Base-by-base conservation (phyloP, 169 alveolate genomes). In the Plasmodium fragile region DNA sequence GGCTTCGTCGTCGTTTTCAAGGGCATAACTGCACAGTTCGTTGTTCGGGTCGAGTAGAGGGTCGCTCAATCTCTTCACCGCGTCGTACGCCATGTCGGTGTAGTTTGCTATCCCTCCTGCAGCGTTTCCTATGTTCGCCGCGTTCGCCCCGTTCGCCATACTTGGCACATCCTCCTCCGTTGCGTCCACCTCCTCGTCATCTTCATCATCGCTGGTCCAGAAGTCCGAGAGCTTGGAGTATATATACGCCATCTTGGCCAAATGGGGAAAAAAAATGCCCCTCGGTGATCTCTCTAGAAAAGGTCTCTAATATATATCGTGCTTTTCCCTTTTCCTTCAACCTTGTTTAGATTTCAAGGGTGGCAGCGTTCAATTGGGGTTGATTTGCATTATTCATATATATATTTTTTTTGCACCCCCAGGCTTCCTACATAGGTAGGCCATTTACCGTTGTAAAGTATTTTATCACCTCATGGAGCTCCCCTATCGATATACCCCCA, bases 121-220 rank as follows among this genome's bases (percentile, higher is more conserved):
- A 53, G 73, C 84, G n/a, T 78, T 90, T n/a, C 45, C 95, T 22
- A n/a, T 72, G 30, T 79, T 49, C 22, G 3, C 77, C 6, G 69
- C 92, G 41, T 81, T 78, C 0, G 18, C 55, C 18, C 6, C 85
- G 53, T 72, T 78, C 0, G 16, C n/a, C 55, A 4, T 2, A 11
- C 59, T 49, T 11, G 59, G 59, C 45, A 28, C 36, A 18, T 77
- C 81, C 25, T 18, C 91, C n/a, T 79, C 92, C 53, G 82, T 59
- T 32, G 75, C 92, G 5, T 69, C 55, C 18, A 34, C 85, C n/a
- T 93, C 96, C 22, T 83, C 96, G 49, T 59, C 81, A 25, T 18
- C 95, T 87, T 96, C 97, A 36, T 96, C 97, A 92, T 96, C 97
- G 55, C 96, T 93, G 28, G 97, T 96, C 97, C 97, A 96, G 85